A percentile compares a stretch with the other conserved stretches of the same genome.
These are phyloP conservation scores for Exophiala sideris DNA, from an alignment of 2,329 filamentous ascomycete genomes.

Conservation along the genomic window DNA sequence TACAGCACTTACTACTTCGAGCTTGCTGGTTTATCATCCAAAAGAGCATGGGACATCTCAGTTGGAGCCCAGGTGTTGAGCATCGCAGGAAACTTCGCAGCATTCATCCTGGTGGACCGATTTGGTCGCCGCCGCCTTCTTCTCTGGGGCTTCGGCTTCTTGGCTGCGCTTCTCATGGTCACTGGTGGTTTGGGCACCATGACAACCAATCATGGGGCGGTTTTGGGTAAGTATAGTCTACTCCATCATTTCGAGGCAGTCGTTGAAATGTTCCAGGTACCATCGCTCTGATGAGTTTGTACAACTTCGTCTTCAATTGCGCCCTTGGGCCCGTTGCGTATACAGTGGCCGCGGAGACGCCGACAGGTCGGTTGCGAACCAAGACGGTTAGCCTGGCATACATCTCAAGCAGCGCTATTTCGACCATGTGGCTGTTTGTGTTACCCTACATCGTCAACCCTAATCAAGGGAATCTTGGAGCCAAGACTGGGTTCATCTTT, in stretches of 20 bases:
- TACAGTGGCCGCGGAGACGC: conserved; percentile 38
- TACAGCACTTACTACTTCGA: conserved; percentile 47
- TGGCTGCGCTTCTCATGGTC: conserved; percentile 42
- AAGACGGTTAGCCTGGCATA: conserved; percentile 32
- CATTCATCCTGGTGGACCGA: conserved; percentile 38
- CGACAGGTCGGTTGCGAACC: conserved; percentile 38
- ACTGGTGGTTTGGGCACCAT: conserved; percentile 36
- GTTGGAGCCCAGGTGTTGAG: conserved; percentile 41
- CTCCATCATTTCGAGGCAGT: neutral
- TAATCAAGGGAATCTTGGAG: conserved; percentile 37
- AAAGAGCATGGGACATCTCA: conserved; percentile 38
- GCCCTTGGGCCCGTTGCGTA: conserved; percentile 42
- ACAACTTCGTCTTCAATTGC: conserved; percentile 40
- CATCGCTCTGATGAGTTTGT: conserved; percentile 16
- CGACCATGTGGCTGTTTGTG: conserved; percentile 38
- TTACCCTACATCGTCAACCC: conserved; percentile 37
- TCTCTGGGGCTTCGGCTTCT: conserved; percentile 34
- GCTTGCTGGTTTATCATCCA: conserved; percentile 40
- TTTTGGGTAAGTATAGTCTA: neutral
- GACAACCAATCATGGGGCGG: neutral
- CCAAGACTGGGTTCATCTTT: conserved; percentile 43
- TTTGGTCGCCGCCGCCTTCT: conserved; percentile 38
- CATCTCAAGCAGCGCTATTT: conserved; percentile 4
- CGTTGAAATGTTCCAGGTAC: conserved; percentile 4
- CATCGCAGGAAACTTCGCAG: conserved; percentile 42